Evolutionary conservation across 1,284 basidiomycete genomes (phyloP), one percentile per base, ranked within the genome.

Genomic region (Tilletia setariae): DNA sequence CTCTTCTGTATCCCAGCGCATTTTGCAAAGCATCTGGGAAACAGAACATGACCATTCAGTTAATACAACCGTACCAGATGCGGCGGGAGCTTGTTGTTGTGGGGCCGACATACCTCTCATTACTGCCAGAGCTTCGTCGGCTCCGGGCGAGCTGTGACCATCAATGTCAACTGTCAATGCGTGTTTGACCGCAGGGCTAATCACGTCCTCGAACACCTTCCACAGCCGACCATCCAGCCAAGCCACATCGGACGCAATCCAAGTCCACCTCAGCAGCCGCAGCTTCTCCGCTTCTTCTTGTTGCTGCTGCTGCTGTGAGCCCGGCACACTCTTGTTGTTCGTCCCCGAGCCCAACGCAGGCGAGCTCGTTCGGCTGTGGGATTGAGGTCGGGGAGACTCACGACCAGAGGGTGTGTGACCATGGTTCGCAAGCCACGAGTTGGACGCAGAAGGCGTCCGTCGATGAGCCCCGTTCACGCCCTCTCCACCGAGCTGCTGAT

Each of bases 161-260:
- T 25, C 28, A 2, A 30, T 4, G 35, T 61, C 56, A 15, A 40
- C 32, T 19, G 56, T 30, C 28, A 61, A 30, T 0, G 25, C 56
- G 9, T 16, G 16, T 16, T 30, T 25, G 15, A 61, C 56, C 3
- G 32, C 56, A 40, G 56, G 30, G 3, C 28, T 30, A 16, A 61
- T 35, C 2, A 32, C 28, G 2, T 4, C 56, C 32, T 61, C 56
- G 28, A 30, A 61, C 16, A 61, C 56, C 28, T 61, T 7, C 56
- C 56, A 61, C 16, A 61, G 56, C 25, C 28, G 28, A n/a, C 30
- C 19, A 35, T 61, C 56, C 15, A 61, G 56, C 56, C 56, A 61
- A 13, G 28, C 56, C 28, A 61, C 56, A 35, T 61, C 56, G 4
- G 56, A 61, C 25, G 56, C 56, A 40, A 61, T 61, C 56, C 56